phyloP scores from a whole-genome alignment of 768 basidiomycete species.

The Tylopilus felleus region DNA sequence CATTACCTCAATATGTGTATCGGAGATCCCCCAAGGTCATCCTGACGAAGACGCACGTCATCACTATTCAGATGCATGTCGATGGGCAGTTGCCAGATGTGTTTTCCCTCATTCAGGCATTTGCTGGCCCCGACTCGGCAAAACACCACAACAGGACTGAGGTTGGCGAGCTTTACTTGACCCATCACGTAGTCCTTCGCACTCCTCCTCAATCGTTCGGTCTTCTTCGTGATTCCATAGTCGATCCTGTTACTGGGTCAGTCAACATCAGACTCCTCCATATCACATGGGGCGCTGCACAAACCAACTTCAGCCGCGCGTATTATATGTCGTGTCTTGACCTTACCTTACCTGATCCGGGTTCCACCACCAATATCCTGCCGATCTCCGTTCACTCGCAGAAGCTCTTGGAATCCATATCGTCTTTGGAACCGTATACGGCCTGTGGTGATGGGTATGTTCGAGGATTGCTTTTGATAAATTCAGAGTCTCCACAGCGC shows the following conservation, averaged over 20 bases:
- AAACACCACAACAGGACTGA: not conserved
- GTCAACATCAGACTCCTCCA: not conserved
- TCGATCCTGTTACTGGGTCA: not conserved
- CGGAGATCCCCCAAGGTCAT: not conserved
- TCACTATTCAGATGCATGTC: not conserved
- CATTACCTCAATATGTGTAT: not conserved
- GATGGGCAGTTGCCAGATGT: not conserved
- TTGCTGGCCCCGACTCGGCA: not conserved
- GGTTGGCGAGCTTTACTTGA: not conserved
- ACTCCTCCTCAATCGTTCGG: not conserved
- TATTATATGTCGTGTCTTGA: not conserved
- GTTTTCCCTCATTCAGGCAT: not conserved
- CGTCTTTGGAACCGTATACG: not conserved
- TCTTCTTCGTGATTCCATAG: not conserved
- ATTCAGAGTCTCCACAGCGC: too few species aligned
- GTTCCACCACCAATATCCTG: not conserved
- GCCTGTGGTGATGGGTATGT: not conserved
- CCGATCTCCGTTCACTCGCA: not conserved
- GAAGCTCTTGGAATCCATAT: not conserved
- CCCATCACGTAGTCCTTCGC: not conserved
- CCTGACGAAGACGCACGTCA: not conserved
- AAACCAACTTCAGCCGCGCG: too few species aligned
- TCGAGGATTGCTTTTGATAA: not conserved
- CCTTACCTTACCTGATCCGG: not conserved
- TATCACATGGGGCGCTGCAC: not conserved